A percentile compares a stretch with the other conserved stretches of the same genome.
phyloP scores from a whole-genome alignment of 352 stramenopile genomes.

The Globisporangium spinosum region DNA sequence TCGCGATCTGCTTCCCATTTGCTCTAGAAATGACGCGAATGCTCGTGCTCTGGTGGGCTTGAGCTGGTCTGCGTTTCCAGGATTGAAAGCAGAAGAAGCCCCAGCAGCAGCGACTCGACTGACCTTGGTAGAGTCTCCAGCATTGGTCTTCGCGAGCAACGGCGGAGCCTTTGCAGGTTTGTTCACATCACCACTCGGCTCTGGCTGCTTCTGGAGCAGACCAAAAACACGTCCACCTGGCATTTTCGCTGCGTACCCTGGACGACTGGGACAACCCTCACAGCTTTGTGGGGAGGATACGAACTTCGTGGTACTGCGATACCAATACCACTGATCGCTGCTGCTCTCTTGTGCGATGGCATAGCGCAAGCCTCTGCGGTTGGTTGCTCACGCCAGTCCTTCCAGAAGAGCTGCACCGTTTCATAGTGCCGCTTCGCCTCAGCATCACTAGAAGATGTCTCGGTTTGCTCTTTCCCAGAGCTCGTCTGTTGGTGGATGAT shows the following conservation, averaged over 20 bases:
- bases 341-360: background rate
- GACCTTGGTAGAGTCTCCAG: background rate
- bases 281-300: background rate
- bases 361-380: background rate
- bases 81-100: background rate
- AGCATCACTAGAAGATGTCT: background rate
- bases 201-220: background rate
- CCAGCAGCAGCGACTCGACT: background rate
- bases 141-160: background rate
- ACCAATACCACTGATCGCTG: background rate
- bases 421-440: background rate
- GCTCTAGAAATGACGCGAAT: background rate
- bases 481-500: conserved; percentile 16
- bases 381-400: conserved; percentile 22
- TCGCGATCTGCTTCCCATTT: background rate
- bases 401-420: conserved; percentile 26
- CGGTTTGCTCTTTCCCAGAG: background rate
- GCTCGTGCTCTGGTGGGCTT: background rate
- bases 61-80: background rate
- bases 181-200: background rate
- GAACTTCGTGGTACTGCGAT: background rate
- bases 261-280: background rate
- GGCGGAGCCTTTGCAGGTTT: background rate
- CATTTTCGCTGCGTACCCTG: background rate
- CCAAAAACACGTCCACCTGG: background rate